Percentiles rank a stretch among this genome's conserved stretches.
Conservation (phyloP, 2,329 filamentous ascomycete genomes). For the Verticillium zaregamsianum region DNA sequence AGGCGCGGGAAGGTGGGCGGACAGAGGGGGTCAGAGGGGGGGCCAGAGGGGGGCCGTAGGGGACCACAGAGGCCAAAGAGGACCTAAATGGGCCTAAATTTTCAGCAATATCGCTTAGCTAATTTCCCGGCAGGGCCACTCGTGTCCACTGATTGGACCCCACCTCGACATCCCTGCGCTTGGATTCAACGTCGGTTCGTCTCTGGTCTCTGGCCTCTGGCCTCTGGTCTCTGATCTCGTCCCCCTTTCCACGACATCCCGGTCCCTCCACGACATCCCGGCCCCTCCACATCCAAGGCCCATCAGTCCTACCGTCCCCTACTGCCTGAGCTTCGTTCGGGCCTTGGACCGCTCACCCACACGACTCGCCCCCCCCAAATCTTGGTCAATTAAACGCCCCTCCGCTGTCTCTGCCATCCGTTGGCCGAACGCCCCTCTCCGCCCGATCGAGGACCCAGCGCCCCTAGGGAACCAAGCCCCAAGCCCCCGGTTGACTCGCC, state of each 20-base stretch:
- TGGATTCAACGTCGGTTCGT: not conserved
- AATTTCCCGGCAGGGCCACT: constrained; percentile 11
- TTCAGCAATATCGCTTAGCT: constrained; percentile 16
- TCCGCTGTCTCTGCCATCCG: not conserved
- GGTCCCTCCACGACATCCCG: not conserved
- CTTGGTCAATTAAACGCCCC: constrained; percentile 4
- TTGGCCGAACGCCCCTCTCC: not conserved
- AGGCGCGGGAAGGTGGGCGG: not conserved
- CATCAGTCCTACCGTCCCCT: no score
- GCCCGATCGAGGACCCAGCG: not conserved
- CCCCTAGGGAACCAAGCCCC: not conserved
- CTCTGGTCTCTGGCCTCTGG: not conserved
- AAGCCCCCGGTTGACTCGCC: constrained; percentile 1
- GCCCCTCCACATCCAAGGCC: not conserved
- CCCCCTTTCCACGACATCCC: not conserved
- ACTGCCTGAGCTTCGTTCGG: no score
- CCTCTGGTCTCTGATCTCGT: not conserved
- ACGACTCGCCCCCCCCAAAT: not conserved
- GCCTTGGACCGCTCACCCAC: not conserved
- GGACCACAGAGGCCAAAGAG: not conserved
- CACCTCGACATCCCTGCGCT: constrained; percentile 1
- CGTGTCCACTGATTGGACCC: not conserved
- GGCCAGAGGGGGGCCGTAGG: not conserved
- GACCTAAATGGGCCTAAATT: constrained; percentile 7
- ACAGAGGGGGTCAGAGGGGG: not conserved